phyloP scores from a whole-genome alignment of 306 rosid species.

The Pyrus communis region DNA sequence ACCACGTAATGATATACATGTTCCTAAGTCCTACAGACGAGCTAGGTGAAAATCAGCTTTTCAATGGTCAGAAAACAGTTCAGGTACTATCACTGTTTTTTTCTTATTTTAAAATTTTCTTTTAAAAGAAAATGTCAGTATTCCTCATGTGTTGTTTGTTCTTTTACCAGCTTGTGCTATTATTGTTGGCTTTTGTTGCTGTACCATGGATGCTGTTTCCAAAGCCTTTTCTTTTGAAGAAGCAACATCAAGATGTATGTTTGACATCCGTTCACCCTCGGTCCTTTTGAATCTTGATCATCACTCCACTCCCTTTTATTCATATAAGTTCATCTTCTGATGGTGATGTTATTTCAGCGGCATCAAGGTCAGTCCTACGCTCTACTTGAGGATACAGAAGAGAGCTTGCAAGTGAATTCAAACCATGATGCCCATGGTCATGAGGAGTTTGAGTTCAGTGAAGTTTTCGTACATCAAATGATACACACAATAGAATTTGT shows the following conservation, averaged over 20 bases:
- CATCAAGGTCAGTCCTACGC: slow-evolving; percentile 70
- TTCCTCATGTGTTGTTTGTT: slow-evolving; percentile 5
- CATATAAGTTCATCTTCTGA: slow-evolving; percentile 18
- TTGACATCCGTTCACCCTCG: not conserved
- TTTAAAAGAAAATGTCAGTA: slow-evolving; percentile 1
- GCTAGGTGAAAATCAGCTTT: slow-evolving; percentile 91
- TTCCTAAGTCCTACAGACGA: slow-evolving; percentile 90
- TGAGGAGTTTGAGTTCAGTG: slow-evolving; percentile 82
- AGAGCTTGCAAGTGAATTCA: slow-evolving; percentile 48
- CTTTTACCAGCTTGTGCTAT: slow-evolving; percentile 55
- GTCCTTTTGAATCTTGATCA: not conserved
- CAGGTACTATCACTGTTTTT: slow-evolving; percentile 43
- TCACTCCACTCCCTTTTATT: not conserved
- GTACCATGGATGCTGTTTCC: slow-evolving; percentile 99
- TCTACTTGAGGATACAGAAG: slow-evolving; percentile 45
- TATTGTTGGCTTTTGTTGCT: slow-evolving; percentile 69
- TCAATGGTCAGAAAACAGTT: slow-evolving; percentile 69
- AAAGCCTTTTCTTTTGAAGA: slow-evolving; percentile 92
- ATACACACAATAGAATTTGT: slow-evolving; percentile 96
- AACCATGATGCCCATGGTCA: slow-evolving; percentile 43
- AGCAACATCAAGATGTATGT: slow-evolving; percentile 72
- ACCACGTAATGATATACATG: slow-evolving; percentile 97
- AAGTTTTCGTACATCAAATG: slow-evolving; percentile 89
- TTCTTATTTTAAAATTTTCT: not conserved
- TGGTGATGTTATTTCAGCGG: slow-evolving; percentile 50